Evolutionary conservation across 2,329 filamentous ascomycete species (phyloP), one percentile per base, ranked within the genome.

Genomic region (Epichloe sibirici): DNA sequence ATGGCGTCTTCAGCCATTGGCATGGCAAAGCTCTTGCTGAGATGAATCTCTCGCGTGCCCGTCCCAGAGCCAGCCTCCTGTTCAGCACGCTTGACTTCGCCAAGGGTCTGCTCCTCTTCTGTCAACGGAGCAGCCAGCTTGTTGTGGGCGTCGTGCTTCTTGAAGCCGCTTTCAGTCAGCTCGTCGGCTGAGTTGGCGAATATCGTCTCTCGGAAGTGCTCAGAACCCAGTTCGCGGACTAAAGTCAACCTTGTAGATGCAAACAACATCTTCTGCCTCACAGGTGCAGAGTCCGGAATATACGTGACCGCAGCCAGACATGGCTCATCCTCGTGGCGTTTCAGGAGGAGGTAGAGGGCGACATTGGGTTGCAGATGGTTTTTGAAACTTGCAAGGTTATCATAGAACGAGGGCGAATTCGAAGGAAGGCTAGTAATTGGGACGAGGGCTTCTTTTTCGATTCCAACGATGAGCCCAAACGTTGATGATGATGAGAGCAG

Each of bases 251-350:
- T 79, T 31, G 88, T 90, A 25, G 82, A 80, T 5, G 88, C 87
- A 66, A 91, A 90, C 23, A 93, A 78, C 84, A 88, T 93, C 75
- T 93, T 93, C 66, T 89, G 85, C 40, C 88, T 82, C 53, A 93
- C 87, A 31, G 84, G 85, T 40, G 88, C 88, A 1, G 79, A 65
- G 67, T 91, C 86, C 28, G 88, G 88, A 5, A 93, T 82, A 66
- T 90, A 93, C 38, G 86, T 89, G 38, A 90, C 72, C 45, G 83
- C 85, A 28, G 86, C 70, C 57, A 90, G 81, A 57, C 67, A 69
- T n/a, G 77, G 78, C 3, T 72, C 67, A 39, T 68, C 65, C 49
- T 81, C 74, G 65, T 83, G 76, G 52, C 84, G 82, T 48, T 86
- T 84, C 43, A 93, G 79, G 61, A 93, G 78, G 59, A 88, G 75